Evolutionary conservation across 2,329 filamentous ascomycete species (phyloP).

Genomic region (Cladophialophora immunda): DNA sequence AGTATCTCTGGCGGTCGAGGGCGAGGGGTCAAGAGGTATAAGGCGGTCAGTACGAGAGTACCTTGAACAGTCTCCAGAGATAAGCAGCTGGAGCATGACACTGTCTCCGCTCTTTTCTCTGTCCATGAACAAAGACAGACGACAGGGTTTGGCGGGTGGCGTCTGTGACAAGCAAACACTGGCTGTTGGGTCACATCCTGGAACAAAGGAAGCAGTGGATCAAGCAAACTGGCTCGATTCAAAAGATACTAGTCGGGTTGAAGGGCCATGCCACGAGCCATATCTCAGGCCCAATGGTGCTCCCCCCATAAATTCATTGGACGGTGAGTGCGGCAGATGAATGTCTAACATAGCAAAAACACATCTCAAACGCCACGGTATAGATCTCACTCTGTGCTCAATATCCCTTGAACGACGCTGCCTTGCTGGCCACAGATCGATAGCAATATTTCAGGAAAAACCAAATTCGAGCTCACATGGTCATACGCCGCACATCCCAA

Average conservation of each 20-base stretch:
- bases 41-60: background rate
- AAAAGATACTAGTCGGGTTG: background rate
- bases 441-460: background rate
- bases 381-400: background rate
- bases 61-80: background rate
- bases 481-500: constrained; percentile 33
- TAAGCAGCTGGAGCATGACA: background rate
- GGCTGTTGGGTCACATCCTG: too few relatives aligned
- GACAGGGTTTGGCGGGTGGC: background rate
- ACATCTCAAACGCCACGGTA: background rate
- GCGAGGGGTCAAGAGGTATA: background rate
- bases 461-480: background rate
- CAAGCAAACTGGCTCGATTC: background rate
- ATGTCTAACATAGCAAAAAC: background rate
- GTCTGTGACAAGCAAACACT: background rate
- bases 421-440: background rate
- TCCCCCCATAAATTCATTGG: background rate
- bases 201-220: background rate
- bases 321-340: background rate
- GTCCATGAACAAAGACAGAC: background rate
- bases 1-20: background rate
- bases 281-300: background rate
- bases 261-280: background rate
- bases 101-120: background rate
- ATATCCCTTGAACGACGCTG: background rate